These are phyloP conservation scores for Hypoxylon cercidicola DNA, from an alignment of 495 filamentous ascomycete genomes.

Conservation along the genomic window DNA sequence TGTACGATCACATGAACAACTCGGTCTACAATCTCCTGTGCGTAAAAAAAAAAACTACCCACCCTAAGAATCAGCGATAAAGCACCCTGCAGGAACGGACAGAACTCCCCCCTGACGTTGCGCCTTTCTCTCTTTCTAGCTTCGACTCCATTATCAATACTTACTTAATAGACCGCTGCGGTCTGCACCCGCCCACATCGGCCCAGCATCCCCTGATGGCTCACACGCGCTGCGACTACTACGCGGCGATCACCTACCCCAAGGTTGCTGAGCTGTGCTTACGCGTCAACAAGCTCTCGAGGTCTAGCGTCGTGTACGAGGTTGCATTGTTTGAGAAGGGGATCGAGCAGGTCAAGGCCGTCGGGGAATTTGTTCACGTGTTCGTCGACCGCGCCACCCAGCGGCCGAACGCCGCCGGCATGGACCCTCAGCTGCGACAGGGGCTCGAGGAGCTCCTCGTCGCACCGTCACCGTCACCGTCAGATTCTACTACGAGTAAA, in stretches of 20 bases:
- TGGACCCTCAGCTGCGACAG: conserved; percentile 61
- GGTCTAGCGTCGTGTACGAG: conserved; percentile 92
- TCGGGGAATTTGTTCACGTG: conserved; percentile 89
- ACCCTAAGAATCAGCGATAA: too few species aligned
- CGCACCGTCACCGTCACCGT: too few species aligned
- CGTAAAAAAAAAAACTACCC: conserved; percentile 19
- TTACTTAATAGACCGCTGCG: conserved; percentile 85
- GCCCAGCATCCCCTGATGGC: conserved; percentile 84
- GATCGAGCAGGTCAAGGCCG: conserved; percentile 79
- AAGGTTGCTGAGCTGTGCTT: conserved; percentile 83
- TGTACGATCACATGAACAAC: conserved; percentile 92
- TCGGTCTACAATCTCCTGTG: conserved; percentile 81
- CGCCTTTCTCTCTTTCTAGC: conserved; percentile 26
- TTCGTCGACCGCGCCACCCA: conserved; percentile 81
- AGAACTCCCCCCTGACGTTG: conserved; percentile 12
- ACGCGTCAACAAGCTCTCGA: conserved; percentile 83
- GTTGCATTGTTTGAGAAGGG: conserved; percentile 85
- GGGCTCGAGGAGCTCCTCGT: conserved; percentile 61
- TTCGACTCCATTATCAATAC: conserved; percentile 91
- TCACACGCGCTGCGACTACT: conserved; percentile 84
- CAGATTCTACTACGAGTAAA: conserved; percentile 5
- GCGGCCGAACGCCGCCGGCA: conserved; percentile 69
- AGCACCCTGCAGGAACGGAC: too few species aligned
- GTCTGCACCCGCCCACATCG: conserved; percentile 74
- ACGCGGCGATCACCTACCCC: conserved; percentile 84